Conservation (phyloP, 192 early-diverging fungal genomes). For the Kickxella alabastrina region DNA sequence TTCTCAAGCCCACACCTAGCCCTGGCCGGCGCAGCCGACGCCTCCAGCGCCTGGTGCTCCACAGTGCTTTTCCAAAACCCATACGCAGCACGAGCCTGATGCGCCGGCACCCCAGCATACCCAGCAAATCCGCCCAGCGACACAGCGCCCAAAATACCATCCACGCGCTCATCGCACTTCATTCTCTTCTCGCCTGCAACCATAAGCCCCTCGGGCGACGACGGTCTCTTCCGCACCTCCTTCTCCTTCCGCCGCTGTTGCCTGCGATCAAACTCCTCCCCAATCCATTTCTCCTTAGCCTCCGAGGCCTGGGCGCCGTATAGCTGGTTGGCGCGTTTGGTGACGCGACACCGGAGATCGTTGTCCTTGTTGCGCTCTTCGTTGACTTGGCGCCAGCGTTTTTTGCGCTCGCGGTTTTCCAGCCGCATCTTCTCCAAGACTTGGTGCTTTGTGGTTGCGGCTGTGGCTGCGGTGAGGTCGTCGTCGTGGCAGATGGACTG, state of each 20-base stretch:
- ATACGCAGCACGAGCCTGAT: constrained; percentile 41
- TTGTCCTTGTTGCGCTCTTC: constrained; percentile 68
- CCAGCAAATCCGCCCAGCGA: constrained; percentile 31
- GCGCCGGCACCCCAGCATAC: constrained; percentile 30
- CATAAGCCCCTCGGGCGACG: neutral
- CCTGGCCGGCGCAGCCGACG: no score
- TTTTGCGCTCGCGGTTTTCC: constrained; percentile 55
- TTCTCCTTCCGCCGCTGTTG: constrained; percentile 61
- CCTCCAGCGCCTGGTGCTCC: constrained; percentile 30
- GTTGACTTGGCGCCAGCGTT: constrained; percentile 54
- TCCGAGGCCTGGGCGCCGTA: constrained; percentile 52
- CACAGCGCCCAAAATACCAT: constrained; percentile 1
- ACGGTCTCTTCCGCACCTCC: constrained; percentile 41
- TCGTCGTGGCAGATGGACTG: no score
- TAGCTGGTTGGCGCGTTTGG: constrained; percentile 64
- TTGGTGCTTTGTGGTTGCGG: no score
- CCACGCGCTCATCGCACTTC: no score
- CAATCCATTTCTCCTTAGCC: constrained; percentile 59
- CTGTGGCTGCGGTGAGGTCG: no score
- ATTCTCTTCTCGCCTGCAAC: no score
- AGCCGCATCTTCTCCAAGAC: constrained; percentile 51
- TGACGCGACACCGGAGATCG: constrained; percentile 69
- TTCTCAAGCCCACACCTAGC: no score
- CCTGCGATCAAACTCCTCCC: constrained; percentile 66
- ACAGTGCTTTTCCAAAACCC: constrained; percentile 36